phyloP scores from a whole-genome alignment of 768 basidiomycete genomes.

The Polyporus arcularius region DNA sequence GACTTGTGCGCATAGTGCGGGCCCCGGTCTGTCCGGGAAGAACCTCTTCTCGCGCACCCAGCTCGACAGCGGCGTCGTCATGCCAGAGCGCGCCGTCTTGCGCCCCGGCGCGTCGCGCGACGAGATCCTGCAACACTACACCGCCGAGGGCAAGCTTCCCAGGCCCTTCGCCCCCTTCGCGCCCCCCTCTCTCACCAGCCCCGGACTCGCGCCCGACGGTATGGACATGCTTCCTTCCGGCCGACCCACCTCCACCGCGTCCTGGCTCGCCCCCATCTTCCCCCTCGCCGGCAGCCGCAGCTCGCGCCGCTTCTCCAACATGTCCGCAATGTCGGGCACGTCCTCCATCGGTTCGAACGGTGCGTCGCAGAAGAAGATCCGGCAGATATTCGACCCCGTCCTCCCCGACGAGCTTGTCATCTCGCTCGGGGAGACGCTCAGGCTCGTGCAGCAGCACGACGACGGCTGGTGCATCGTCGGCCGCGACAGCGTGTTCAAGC shows the following conservation, averaged over 20 bases:
- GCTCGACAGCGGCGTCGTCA: constrained; percentile 46
- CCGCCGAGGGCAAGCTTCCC: constrained; percentile 43
- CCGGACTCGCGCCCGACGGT: neutral
- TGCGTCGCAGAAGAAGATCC: constrained; percentile 44
- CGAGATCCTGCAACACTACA: constrained; percentile 47
- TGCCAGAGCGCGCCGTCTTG: constrained; percentile 53
- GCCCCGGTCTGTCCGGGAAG: constrained; percentile 8
- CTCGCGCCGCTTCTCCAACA: constrained; percentile 17
- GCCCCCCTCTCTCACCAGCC: constrained; percentile 22
- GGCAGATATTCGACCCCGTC: constrained; percentile 65
- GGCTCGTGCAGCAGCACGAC: constrained; percentile 66
- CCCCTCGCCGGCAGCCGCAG: constrained; percentile 9
- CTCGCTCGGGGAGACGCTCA: constrained; percentile 58
- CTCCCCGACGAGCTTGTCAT: constrained; percentile 75
- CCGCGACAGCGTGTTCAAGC: constrained; percentile 42
- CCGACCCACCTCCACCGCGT: constrained; percentile 22
- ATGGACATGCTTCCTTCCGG: neutral
- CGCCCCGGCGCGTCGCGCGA: constrained; percentile 39
- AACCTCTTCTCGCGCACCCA: constrained; percentile 44
- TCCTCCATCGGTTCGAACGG: constrained; percentile 12
- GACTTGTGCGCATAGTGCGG: neutral
- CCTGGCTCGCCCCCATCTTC: constrained; percentile 17
- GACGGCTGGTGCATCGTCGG: constrained; percentile 83
- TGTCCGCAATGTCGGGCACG: constrained; percentile 24
- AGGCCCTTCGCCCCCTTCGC: constrained; percentile 43